Evolutionary conservation across 2,329 filamentous ascomycete species (phyloP), one percentile per base, ranked within the genome.

Genomic region (Cladophialophora chaetospira): DNA sequence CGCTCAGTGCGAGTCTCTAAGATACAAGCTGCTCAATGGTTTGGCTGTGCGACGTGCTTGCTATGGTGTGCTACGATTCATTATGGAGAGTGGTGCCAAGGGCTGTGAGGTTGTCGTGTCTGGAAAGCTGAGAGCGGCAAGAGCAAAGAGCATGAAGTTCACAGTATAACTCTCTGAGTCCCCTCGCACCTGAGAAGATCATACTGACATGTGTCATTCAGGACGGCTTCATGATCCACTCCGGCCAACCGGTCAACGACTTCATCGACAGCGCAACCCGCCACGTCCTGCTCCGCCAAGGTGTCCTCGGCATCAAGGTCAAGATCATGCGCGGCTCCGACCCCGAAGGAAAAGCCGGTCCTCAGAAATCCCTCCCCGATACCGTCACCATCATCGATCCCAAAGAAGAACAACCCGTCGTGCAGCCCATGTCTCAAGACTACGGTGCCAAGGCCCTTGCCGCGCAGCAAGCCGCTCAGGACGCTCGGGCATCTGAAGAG

Each of bases 81-180:
- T 99, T 83, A 99, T 99, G 94, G 94, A 99, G 89, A 89, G 85
- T 70, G 94, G 94, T 75, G 94, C 94, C 80, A 99, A 99, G 89
- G 94, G 94, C 80, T 99, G 94, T 79, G 94, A 99, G 84, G 94
- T 99, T 68, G 94, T 99, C 76, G 94, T 99, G 70, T 97, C 91
- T 70, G 94, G 94, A 79, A 99, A 99, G 88, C 89, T 99, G 72
- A 88, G 94, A 76, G 94, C 94, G 78, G 94, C 94, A 74, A 91
- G 94, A 85, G 94, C 94, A 81, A 99, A 99, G 91, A 91, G 86
- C 83, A 99, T 99, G 94, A 99, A 99, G 88, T 99, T 99, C 88
- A 99, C 94, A 80, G 92, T 86, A 83, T 65, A 82, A 62, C 49
- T 15, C 13, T 28, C 6, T 13, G 15, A 13, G 15, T 9, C 6